Base-by-base conservation (phyloP, 352 stramenopile species). In the Globisporangium cylindrosporum region DNA sequence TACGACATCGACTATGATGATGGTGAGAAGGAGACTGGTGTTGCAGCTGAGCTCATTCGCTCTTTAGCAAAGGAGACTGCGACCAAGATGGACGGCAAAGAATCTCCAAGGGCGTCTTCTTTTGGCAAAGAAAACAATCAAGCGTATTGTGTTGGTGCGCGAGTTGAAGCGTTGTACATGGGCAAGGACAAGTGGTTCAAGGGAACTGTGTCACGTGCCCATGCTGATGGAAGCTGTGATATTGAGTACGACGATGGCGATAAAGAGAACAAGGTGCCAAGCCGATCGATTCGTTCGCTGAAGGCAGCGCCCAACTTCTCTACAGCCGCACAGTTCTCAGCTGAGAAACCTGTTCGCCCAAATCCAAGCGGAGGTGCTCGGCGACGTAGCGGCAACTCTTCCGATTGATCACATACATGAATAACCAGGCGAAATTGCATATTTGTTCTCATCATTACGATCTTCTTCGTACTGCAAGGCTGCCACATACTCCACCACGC, bases 141-240 rank as follows among this genome's bases (percentile, higher is more conserved):
- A 38, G 27, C 59, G 34, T 79, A 64, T 29, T 38, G 49, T 0
- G 72, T 32, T 24, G 53, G 56, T 9, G 32, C 66, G 10, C 66
- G 59, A 41, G 73, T 95, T 20, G 77, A 95, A 68, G 88, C 88
- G 18, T 71, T 77, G 29, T 95, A 91, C 59, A 77, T 82, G 38
- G 88, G 86, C 64, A 75, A 78, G 54, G 76, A 71, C 24, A 86
- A 74, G 41, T 95, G 74, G 58, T 96, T 88, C 70, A 66, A 73
- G 12, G 88, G 88, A 46, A 46, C 38, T 18, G 38, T 46, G 38
- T 46, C 38, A 5, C 38, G 38, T 46, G 38, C 38, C 9, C 38
- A 46, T 12, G 9, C 38, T 46, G 38, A 46, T 46, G 38, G 38
- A 46, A 46, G 38, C 38, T 46, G 12, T 15, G 38, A 46, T 46